These are phyloP conservation scores for Fusarium sp. DNA, from an alignment of 2,329 filamentous ascomycete genomes.

Conservation along the genomic window DNA sequence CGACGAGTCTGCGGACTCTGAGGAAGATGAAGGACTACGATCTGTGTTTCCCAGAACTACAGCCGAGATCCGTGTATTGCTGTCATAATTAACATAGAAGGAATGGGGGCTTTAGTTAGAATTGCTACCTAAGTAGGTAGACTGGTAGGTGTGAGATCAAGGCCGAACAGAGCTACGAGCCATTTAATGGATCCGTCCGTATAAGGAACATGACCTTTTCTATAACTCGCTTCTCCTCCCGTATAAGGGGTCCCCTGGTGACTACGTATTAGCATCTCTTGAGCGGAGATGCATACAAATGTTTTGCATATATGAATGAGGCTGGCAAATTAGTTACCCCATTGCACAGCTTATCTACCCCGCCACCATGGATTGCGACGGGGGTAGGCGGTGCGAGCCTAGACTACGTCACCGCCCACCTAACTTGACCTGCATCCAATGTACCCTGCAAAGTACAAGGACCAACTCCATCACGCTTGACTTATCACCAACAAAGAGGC, in stretches of 20 bases:
- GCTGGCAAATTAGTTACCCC: conserved; percentile 6
- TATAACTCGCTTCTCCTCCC: neutral
- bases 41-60: conserved; percentile 67
- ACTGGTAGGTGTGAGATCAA: neutral
- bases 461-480: conserved; percentile 38
- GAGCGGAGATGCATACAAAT: no score
- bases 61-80: conserved; percentile 68
- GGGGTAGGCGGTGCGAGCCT: conserved; percentile 36
- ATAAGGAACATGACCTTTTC: neutral
- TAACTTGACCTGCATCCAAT: conserved; percentile 28
- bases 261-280: no score
- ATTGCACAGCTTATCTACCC: conserved; percentile 21
- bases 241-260: no score
- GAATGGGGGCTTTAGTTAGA: neutral
- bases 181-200: no score
- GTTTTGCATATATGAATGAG: conserved; percentile 4
- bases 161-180: neutral
- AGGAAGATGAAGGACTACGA: conserved; percentile 45
- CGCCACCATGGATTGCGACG: conserved; percentile 33
- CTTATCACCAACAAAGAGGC: conserved; percentile 17
- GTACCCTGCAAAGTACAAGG: conserved; percentile 19
- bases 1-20: conserved; percentile 49
- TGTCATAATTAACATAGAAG: conserved; percentile 56
- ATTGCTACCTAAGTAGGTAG: neutral
- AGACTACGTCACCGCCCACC: conserved; percentile 46